phyloP scores from a whole-genome alignment of 1,284 basidiomycete species.

The Malassezia yamatoensis region DNA sequence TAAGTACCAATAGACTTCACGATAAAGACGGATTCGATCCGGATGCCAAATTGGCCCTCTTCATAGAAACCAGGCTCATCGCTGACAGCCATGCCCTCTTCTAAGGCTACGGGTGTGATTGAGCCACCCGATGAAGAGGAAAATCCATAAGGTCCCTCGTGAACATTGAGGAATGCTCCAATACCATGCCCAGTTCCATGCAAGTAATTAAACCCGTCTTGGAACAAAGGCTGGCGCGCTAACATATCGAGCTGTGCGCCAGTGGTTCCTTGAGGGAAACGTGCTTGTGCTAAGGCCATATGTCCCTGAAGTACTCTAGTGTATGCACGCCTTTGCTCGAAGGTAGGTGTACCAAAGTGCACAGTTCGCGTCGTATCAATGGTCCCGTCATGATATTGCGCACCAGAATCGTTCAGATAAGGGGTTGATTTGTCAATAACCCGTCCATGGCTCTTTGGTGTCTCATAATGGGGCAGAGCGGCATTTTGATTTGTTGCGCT shows the following conservation, averaged over 20 bases:
- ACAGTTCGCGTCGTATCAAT: slow-evolving; percentile 43
- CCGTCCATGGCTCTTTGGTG: slow-evolving; percentile 25
- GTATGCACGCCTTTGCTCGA: slow-evolving; percentile 39
- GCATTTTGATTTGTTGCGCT: slow-evolving; percentile 38
- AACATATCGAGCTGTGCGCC: slow-evolving; percentile 35
- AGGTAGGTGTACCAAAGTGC: slow-evolving; percentile 38
- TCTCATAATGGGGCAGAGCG: slow-evolving; percentile 44
- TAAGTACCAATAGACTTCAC: slow-evolving; percentile 28
- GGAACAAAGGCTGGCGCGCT: slow-evolving; percentile 34
- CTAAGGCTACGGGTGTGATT: slow-evolving; percentile 22
- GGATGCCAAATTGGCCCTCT: slow-evolving; percentile 39
- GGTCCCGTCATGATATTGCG: slow-evolving; percentile 42
- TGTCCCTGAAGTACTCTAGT: slow-evolving; percentile 43
- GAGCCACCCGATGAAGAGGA: slow-evolving; percentile 29
- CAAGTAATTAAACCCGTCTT: slow-evolving; percentile 33
- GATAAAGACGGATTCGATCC: slow-evolving; percentile 34
- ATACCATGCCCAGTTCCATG: slow-evolving; percentile 43
- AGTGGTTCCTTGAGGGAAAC: slow-evolving; percentile 38
- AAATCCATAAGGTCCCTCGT: slow-evolving; percentile 40
- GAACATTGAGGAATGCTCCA: slow-evolving; percentile 36
- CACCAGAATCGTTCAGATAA: slow-evolving; percentile 40
- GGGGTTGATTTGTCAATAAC: slow-evolving; percentile 36
- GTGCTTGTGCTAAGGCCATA: slow-evolving; percentile 26
- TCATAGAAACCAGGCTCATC: slow-evolving; percentile 45
- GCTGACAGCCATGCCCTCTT: slow-evolving; percentile 33